These are phyloP conservation scores for Basidiobolus meristosporus DNA, from an alignment of 371 early-diverging fungal species.

Conservation along the genomic window DNA sequence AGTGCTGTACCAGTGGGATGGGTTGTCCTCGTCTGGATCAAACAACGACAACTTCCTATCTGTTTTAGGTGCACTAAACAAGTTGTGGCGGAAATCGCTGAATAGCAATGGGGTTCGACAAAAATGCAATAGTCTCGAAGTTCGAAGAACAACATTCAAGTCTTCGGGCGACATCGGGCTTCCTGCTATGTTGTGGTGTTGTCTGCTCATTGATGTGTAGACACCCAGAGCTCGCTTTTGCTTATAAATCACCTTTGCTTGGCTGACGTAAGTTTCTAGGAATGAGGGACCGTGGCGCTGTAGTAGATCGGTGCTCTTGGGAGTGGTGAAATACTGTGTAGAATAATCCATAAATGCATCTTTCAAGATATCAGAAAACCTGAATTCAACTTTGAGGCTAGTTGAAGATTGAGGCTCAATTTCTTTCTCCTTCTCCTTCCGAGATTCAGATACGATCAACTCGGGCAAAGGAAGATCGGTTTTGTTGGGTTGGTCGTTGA, in stretches of 20 bases:
- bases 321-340: neutral
- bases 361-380: constrained; percentile 21
- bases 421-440: too few species aligned
- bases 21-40: neutral
- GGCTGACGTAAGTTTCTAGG: constrained; percentile 22
- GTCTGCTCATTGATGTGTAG: constrained; percentile 8
- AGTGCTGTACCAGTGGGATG: constrained; percentile 26
- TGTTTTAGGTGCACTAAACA: neutral
- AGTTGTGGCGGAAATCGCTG: neutral
- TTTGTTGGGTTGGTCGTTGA: too few species aligned
- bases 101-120: constrained; percentile 41
- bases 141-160: constrained; percentile 30
- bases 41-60: neutral
- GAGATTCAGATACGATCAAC: too few species aligned
- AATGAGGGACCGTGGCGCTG: constrained; percentile 33
- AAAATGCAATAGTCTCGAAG: constrained; percentile 36
- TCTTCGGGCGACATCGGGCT: constrained; percentile 7
- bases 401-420: too few species aligned
- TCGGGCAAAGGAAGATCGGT: too few species aligned
- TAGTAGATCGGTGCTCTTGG: constrained; percentile 17
- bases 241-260: constrained; percentile 28
- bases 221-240: constrained; percentile 41
- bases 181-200: too few species aligned
- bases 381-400: too few species aligned
- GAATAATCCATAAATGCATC: constrained; percentile 20